Conservation (phyloP, 208 protist species). For the Trypanosoma brucei region DNA sequence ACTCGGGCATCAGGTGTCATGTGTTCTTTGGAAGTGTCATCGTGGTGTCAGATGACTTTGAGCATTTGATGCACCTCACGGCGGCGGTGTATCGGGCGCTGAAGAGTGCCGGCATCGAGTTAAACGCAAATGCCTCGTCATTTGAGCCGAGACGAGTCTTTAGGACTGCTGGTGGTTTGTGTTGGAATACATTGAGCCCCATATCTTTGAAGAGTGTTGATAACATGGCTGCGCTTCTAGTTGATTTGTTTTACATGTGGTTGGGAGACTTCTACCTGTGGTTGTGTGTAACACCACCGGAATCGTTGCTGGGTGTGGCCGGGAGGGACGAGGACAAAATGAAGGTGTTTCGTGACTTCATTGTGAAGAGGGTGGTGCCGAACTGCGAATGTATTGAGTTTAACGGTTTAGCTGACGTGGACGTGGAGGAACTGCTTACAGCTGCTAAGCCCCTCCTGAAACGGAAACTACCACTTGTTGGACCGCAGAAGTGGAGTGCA, state of each 20-base stretch:
- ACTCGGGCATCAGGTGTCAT: conserved; percentile 26
- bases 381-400: conserved; percentile 27
- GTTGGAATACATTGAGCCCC: conserved; percentile 44
- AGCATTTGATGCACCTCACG: conserved; percentile 45
- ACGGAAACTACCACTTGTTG: conserved; percentile 28
- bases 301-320: conserved; percentile 23
- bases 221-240: conserved; percentile 36
- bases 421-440: conserved; percentile 37
- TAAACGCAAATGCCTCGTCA: conserved; percentile 41
- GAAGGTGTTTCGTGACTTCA: conserved; percentile 40
- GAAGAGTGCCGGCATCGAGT: conserved; percentile 35
- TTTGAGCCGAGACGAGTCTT: conserved; percentile 39
- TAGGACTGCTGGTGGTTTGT: conserved; percentile 8
- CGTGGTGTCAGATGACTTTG: conserved; percentile 41
- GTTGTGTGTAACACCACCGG: conserved; percentile 40
- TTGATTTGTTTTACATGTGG: conserved; percentile 62
- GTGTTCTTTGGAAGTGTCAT: conserved; percentile 51
- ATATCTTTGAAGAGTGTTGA: conserved; percentile 26
- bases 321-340: conserved; percentile 13
- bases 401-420: conserved; percentile 10
- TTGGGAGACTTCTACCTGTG: conserved; percentile 56
- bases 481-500: conserved; percentile 59
- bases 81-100: conserved; percentile 53
- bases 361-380: conserved; percentile 33
- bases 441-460: conserved; percentile 22